These are phyloP conservation scores for Gaultheria prostrata DNA, from an alignment of 148 eudicot genomes.

Conservation along the genomic window DNA sequence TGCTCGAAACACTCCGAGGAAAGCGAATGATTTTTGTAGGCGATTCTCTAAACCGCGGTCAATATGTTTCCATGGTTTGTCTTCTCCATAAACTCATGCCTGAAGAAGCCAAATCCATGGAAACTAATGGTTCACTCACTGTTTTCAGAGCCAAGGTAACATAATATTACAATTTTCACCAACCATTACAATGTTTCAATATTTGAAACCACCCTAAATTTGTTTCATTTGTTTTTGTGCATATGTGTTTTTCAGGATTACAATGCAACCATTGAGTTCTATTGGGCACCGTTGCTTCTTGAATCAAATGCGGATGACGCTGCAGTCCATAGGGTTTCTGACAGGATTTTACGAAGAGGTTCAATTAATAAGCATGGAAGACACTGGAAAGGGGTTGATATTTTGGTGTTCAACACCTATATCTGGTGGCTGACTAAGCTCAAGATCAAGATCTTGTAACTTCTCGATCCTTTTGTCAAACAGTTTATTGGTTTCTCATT, in stretches of 20 bases:
- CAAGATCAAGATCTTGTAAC: slow-evolving; percentile 77
- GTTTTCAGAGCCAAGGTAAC: slow-evolving; percentile 76
- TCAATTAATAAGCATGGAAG: slow-evolving; percentile 82
- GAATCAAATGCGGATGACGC: slow-evolving; percentile 92
- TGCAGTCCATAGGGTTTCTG: slow-evolving; percentile 55
- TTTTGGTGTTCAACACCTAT: slow-evolving; percentile 87
- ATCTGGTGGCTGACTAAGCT: slow-evolving; percentile 97
- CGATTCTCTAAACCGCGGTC: slow-evolving; percentile 85
- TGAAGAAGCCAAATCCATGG: slow-evolving; percentile 65
- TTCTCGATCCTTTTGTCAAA: not conserved
- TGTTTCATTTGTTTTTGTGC: not conserved
- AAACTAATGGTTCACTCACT: slow-evolving; percentile 52
- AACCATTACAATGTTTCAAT: not conserved
- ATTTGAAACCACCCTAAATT: not conserved
- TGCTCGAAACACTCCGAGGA: slow-evolving; percentile 82
- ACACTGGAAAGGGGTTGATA: slow-evolving; percentile 91
- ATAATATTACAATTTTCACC: not conserved
- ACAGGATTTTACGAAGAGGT: slow-evolving; percentile 75
- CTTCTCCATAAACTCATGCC: slow-evolving; percentile 80
- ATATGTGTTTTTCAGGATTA: slow-evolving; percentile 46
- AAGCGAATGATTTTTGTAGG: slow-evolving; percentile 92
- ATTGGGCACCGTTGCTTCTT: slow-evolving; percentile 95
- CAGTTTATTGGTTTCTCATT: not conserved
- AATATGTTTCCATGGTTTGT: slow-evolving; percentile 74
- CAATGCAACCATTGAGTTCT: slow-evolving; percentile 89